Evolutionary conservation across 1,284 basidiomycete genomes (phyloP).

Genomic region (Austropuccinia psidii): DNA sequence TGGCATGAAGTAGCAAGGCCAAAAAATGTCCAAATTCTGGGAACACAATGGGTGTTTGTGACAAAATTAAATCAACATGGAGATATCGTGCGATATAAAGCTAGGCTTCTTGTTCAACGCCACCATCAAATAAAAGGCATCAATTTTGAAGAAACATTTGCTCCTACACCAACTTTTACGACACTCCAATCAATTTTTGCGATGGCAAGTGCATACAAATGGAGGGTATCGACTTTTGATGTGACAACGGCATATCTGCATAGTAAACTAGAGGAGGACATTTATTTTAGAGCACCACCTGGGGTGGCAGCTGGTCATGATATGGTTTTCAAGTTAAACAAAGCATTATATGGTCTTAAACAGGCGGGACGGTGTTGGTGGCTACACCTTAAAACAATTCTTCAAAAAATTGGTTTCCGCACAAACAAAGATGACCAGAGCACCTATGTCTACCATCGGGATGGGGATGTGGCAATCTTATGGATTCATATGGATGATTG

Average conservation of each 20-base stretch:
- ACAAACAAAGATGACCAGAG: background rate
- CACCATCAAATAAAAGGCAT: background rate
- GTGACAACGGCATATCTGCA: background rate
- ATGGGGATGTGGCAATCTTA: background rate
- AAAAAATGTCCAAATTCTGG: background rate
- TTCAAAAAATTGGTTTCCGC: background rate
- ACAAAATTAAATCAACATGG: background rate
- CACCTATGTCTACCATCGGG: background rate
- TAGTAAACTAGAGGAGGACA: background rate
- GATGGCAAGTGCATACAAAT: background rate
- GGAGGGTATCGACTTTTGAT: background rate
- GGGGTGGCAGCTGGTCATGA: background rate
- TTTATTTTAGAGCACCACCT: background rate
- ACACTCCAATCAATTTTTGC: background rate
- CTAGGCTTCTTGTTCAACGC: background rate
- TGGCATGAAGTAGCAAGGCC: background rate
- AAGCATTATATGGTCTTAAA: background rate
- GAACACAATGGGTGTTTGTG: background rate
- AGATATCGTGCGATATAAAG: background rate
- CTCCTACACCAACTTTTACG: background rate
- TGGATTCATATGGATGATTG: constrained; percentile 17
- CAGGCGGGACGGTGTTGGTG: constrained; percentile 12
- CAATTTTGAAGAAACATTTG: background rate
- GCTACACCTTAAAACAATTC: background rate
- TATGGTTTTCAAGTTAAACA: background rate